Conservation (phyloP, 139 green algal species). For the Pedinophyceae sp. region DNA sequence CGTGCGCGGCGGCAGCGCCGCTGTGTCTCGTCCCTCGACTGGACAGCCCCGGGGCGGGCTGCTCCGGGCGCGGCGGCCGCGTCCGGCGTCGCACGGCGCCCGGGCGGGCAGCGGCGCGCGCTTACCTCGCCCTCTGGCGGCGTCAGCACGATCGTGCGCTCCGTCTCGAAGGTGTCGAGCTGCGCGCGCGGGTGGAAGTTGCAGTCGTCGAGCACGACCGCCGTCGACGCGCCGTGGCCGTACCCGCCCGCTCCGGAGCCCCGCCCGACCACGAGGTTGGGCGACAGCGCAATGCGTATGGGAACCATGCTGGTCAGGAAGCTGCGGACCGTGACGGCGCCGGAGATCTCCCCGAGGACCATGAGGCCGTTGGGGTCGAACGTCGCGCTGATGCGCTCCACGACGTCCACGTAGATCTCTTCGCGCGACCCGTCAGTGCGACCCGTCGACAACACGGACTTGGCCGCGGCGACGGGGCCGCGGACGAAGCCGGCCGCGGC, state of each 20-base stretch:
- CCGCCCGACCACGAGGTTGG: slow-evolving; percentile 64
- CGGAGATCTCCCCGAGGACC: slow-evolving; percentile 66
- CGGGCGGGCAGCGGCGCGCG: too few species aligned
- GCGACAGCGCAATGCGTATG: slow-evolving; percentile 73
- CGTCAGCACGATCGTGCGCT: neutral
- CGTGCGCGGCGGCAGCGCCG: too few species aligned
- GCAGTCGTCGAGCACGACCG: neutral
- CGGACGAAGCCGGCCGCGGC: slow-evolving; percentile 25
- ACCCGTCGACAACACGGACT: slow-evolving; percentile 65
- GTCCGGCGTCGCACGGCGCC: too few species aligned
- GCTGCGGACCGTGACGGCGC: slow-evolving; percentile 55
- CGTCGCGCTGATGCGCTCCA: slow-evolving; percentile 82
- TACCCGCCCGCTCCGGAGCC: too few species aligned
- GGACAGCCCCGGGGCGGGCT: too few species aligned
- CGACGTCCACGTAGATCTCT: slow-evolving; percentile 98
- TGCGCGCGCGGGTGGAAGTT: neutral
- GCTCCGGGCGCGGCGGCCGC: too few species aligned
- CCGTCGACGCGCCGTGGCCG: neutral
- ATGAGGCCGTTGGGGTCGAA: slow-evolving; percentile 75
- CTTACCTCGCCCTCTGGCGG: neutral
- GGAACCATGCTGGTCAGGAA: slow-evolving; percentile 71
- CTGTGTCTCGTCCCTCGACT: too few species aligned
- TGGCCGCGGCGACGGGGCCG: slow-evolving; percentile 68
- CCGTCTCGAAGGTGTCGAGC: neutral
- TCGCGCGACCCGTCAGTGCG: slow-evolving; percentile 49